Evolutionary conservation across 1,284 basidiomycete genomes (phyloP).

Genomic region (Meira miltonrushii): DNA sequence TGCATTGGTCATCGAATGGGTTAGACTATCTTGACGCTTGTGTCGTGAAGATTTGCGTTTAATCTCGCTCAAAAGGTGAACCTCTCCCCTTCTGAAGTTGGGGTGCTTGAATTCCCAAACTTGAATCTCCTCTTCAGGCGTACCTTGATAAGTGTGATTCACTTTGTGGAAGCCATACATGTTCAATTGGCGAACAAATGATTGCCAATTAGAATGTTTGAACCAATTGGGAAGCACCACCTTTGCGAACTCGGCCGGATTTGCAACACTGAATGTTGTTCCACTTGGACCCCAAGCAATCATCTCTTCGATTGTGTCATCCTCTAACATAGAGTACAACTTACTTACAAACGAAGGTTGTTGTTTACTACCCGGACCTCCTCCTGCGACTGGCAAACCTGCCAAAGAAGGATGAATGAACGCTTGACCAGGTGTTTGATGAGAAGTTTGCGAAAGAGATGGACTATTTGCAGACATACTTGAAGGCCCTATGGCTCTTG

Average conservation of each 20-base stretch:
- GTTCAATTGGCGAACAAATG: conserved; percentile 47
- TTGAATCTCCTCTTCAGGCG: conserved; percentile 38
- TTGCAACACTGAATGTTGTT: conserved; percentile 41
- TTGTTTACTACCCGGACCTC: conserved; percentile 39
- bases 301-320: conserved; percentile 33
- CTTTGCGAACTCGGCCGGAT: conserved; percentile 42
- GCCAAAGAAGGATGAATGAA: conserved; percentile 36
- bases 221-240: conserved; percentile 45
- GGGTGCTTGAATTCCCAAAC: conserved; percentile 47
- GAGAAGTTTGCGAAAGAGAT: background rate
- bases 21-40: conserved; percentile 24
- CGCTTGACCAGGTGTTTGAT: conserved; percentile 22
- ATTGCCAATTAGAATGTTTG: conserved; percentile 50
- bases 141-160: conserved; percentile 43
- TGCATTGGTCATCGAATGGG: conserved; percentile 13
- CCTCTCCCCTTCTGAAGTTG: conserved; percentile 38
- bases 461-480: background rate
- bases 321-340: conserved; percentile 48
- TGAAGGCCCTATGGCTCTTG: background rate
- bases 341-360: conserved; percentile 44
- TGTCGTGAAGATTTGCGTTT: conserved; percentile 44
- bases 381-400: conserved; percentile 34
- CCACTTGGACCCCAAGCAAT: conserved; percentile 40
- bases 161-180: conserved; percentile 47
- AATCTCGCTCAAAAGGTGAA: conserved; percentile 37